Evolutionary conservation across 345 rosid genomes (phyloP).

Genomic region (Gynandropsis gynandra): DNA sequence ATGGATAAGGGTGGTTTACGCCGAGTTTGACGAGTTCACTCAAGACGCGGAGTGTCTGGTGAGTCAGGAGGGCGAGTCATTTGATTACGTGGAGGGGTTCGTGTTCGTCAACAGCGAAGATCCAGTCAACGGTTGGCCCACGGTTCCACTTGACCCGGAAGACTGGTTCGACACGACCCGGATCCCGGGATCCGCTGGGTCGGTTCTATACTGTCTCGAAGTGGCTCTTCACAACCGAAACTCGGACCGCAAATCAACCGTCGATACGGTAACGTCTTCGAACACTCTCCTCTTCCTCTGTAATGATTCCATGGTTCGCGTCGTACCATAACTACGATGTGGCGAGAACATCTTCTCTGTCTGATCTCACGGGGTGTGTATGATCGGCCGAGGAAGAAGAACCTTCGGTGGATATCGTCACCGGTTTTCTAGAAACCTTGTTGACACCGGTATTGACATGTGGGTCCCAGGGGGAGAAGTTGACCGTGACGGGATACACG

Average conservation of each 20-base stretch:
- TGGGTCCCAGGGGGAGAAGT: constrained; percentile 2
- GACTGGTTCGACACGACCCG: constrained; percentile 39
- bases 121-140: constrained; percentile 79
- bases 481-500: constrained; percentile 6
- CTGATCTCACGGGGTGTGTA: neutral
- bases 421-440: constrained; percentile 21
- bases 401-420: neutral
- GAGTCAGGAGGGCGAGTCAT: constrained; percentile 40
- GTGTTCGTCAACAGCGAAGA: constrained; percentile 78
- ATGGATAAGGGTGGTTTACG: constrained; percentile 82
- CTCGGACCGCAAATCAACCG: constrained; percentile 34
- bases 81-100: constrained; percentile 89
- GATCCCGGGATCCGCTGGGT: constrained; percentile 44
- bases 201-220: constrained; percentile 86
- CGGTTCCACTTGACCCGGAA: constrained; percentile 44
- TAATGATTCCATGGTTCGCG: constrained; percentile 12
- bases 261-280: constrained; percentile 52
- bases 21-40: constrained; percentile 59
- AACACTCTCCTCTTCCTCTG: neutral
- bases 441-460: constrained; percentile 20
- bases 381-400: constrained; percentile 12
- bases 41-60: constrained; percentile 79
- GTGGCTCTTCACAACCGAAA: constrained; percentile 56
- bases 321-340: neutral
- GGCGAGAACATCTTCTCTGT: neutral